Evolutionary conservation across 176 grass and related monocot genomes (phyloP), one percentile per base, ranked within the genome.

Genomic region (Aegilops speltoides): DNA sequence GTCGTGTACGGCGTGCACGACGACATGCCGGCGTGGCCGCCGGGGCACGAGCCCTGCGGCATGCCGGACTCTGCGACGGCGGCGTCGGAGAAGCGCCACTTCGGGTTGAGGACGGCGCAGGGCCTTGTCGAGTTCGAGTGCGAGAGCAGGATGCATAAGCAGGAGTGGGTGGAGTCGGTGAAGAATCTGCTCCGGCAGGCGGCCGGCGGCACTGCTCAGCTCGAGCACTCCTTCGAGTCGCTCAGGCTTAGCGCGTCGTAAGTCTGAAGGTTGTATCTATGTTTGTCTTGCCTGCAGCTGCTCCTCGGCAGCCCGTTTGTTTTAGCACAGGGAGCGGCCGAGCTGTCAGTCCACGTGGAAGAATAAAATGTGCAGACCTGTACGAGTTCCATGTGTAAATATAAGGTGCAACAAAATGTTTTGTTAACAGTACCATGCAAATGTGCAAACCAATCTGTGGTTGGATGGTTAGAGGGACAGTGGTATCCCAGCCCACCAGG

Each of bases 161-260:
- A 40, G 79, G 83, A 86, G 2, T 89, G 90, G 90, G 90, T 92
- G 79, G 90, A 89, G 33, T 76, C 83, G 68, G 83, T 92, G 75
- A 89, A 92, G 68, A 86, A 89, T 64, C 79, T 92, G 79, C 84
- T 92, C 72, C 86, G 83, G 37, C 87, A 92, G 84, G 90, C 86
- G 6, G 84, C 90, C 80, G 87, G 74, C 23, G 87, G 87, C 8
- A 79, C 87, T 14, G 87, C 83, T 68, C 87, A 89, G 75, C 83
- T 92, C 59, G 87, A 89, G 87, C 79, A 76, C n/a, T 89, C 90
- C 7, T 89, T 86, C 66, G 46, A 89, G 48, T 78, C 79, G 8
- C 83, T 92, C 66, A 48, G 83, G 84, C 74, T 92, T 15, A 84
- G 89, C 36, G 29, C 79, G 2, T 90, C 84, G 2, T 65, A 29